These are phyloP conservation scores for Clavispora asparagi DNA, from an alignment of 805 yeast species.

Conservation along the genomic window DNA sequence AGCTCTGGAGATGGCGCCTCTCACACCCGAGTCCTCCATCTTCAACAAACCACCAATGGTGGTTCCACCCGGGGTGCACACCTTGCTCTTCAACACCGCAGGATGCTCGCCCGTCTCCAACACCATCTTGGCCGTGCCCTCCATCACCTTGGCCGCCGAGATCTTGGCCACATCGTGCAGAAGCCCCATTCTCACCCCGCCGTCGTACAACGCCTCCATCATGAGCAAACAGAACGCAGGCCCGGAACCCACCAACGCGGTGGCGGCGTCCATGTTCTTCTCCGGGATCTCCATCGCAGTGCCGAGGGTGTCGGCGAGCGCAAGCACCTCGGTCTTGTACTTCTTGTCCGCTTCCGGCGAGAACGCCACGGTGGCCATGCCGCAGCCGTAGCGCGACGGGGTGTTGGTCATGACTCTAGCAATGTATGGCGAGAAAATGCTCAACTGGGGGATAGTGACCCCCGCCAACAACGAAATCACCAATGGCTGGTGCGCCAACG, in stretches of 20 bases:
- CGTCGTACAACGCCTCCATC: constrained; percentile 89
- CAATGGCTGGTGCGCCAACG: constrained; percentile 48
- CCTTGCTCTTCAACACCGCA: constrained; percentile 76
- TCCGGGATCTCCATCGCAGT: constrained; percentile 70
- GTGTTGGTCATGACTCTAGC: constrained; percentile 98
- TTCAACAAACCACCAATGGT: constrained; percentile 92
- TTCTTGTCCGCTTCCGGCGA: constrained; percentile 42
- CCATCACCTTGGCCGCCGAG: constrained; percentile 90
- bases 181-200: constrained; percentile 91
- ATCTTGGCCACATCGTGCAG: constrained; percentile 78
- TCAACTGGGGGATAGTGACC: constrained; percentile 71
- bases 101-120: constrained; percentile 81
- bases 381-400: constrained; percentile 88
- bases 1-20: constrained; percentile 82
- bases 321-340: constrained; percentile 44
- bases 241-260: constrained; percentile 92
- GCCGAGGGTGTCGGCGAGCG: constrained; percentile 61
- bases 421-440: constrained; percentile 48
- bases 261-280: constrained; percentile 93
- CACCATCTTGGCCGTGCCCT: constrained; percentile 91
- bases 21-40: constrained; percentile 87
- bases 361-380: constrained; percentile 89
- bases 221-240: constrained; percentile 90
- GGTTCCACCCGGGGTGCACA: constrained; percentile 97
- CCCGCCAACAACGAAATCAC: constrained; percentile 89